Conservation (phyloP, 1,284 basidiomycete genomes). For the Pseudozyma sp. region DNA sequence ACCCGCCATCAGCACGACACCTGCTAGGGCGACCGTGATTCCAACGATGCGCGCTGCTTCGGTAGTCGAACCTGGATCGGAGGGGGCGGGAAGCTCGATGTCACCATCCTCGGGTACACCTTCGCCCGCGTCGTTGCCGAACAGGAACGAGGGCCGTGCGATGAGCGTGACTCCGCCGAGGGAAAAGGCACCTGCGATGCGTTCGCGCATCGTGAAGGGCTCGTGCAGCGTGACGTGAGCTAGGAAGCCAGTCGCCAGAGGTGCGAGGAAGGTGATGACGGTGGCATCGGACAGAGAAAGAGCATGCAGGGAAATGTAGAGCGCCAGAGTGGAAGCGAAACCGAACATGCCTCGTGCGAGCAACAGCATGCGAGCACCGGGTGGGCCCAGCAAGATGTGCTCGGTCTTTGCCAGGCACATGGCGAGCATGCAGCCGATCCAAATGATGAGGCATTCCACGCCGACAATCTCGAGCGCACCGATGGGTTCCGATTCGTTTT, state of each 20-base stretch:
- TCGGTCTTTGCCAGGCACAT: constrained; percentile 72
- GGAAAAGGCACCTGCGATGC: constrained; percentile 76
- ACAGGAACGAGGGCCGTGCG: constrained; percentile 51
- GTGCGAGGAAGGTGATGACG: constrained; percentile 80
- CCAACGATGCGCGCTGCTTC: constrained; percentile 38
- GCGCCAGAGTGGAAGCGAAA: constrained; percentile 72
- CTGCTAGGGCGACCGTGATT: constrained; percentile 73
- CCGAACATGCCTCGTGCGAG: constrained; percentile 76
- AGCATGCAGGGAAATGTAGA: constrained; percentile 78
- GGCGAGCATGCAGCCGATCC: constrained; percentile 63
- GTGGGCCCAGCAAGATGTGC: constrained; percentile 78
- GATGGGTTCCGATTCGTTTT: constrained; percentile 16
- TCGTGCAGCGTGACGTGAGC: constrained; percentile 79
- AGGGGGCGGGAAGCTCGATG: constrained; percentile 17
- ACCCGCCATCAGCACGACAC: constrained; percentile 75
- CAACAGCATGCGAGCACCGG: constrained; percentile 75
- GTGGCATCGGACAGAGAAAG: constrained; percentile 80
- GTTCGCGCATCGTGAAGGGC: constrained; percentile 74
- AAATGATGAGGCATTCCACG: constrained; percentile 72
- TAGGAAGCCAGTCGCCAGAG: constrained; percentile 77
- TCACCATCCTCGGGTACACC: constrained; percentile 43
- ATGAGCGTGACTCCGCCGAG: constrained; percentile 77
- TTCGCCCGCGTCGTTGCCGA: constrained; percentile 23
- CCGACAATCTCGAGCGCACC: constrained; percentile 71
- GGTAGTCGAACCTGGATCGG: constrained; percentile 10